Base-by-base conservation (phyloP, 768 basidiomycete genomes). In the Rhodotorula taiwanensis region DNA sequence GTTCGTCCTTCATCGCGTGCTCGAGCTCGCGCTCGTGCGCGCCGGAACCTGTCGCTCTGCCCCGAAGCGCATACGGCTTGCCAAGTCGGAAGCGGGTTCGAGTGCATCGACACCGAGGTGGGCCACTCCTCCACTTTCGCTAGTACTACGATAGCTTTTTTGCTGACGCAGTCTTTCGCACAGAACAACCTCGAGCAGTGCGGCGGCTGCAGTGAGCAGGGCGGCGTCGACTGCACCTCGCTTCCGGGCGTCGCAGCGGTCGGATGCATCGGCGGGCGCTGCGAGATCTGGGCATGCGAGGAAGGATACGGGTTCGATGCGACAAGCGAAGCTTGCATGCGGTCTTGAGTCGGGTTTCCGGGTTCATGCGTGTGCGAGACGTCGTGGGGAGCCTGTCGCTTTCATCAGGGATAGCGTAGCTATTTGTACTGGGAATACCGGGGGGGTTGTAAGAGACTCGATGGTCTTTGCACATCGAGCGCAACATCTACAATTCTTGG, bases 211-310 rank as follows among this genome's bases (percentile, higher is more conserved):
- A 34, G 33, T 5, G 20, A n/a, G 7, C 5, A 16, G 5, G 55
- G 55, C 34, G 55, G 55, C 25, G 55, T 57, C 47, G 55, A 57
- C 62, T 47, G 51, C 52, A 31, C 45, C 30, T 1, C 28, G 31
- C 3, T 57, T n/a, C 28, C 21, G 5, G 33, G 28, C 47, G 50
- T 44, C 45, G 41, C 20, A 14, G 25, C 47, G 25, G 49, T 58
- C 45, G 34, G 45, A 51, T 50, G 52, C 44, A 16, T 49, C 36
- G n/a, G 30, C 36, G 55, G 51, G 36, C 25, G 36, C 8, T 42
- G 44, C 55, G 55, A 57, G 55, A 49, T 57, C 47, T 57, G 55
- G 55, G 48, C 55, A 27, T 57, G 55, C 55, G 47, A 34, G n/a
- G 25, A 36, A 16, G 55, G 47, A 45, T 49, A 20, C 53, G 9